Conservation (phyloP, 176 grass and related monocot species). For the Poa annua region DNA sequence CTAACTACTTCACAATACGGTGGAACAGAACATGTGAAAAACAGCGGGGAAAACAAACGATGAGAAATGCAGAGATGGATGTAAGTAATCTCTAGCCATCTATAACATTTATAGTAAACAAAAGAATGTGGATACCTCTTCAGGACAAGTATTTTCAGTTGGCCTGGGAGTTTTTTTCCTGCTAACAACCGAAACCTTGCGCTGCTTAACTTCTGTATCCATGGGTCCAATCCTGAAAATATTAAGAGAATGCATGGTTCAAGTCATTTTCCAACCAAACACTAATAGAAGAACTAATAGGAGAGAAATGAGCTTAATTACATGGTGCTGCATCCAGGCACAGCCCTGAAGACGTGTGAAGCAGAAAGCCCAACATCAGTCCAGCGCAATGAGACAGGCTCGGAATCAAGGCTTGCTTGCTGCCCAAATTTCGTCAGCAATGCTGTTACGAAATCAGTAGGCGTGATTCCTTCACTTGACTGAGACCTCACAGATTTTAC, state of each 20-base stretch:
- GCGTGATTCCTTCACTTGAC: slow-evolving; percentile 75
- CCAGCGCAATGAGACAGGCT: slow-evolving; percentile 58
- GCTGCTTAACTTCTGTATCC: slow-evolving; percentile 82
- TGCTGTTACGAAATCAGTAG: slow-evolving; percentile 80
- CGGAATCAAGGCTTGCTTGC: slow-evolving; percentile 48
- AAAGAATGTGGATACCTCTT: slow-evolving; percentile 63
- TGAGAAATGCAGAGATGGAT: background rate
- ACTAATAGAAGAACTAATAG: background rate
- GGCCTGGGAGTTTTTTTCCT: slow-evolving; percentile 64
- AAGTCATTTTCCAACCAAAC: slow-evolving; percentile 12
- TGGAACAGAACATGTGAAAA: background rate
- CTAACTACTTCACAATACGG: background rate
- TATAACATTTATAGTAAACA: slow-evolving; percentile 18
- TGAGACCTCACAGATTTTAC: slow-evolving; percentile 85
- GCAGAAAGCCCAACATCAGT: slow-evolving; percentile 56
- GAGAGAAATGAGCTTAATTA: slow-evolving; percentile 43
- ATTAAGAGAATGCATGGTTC: slow-evolving; percentile 11
- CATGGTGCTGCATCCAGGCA: slow-evolving; percentile 81
- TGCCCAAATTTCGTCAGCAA: slow-evolving; percentile 74
- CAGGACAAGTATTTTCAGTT: slow-evolving; percentile 76
- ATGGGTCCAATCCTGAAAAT: slow-evolving; percentile 83
- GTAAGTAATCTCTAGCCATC: background rate
- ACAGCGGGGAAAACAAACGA: slow-evolving; percentile 11
- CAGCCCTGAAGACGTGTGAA: slow-evolving; percentile 68
- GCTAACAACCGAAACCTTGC: slow-evolving; percentile 36